A percentile compares a stretch with the other conserved stretches of the same genome.
Evolutionary conservation across 306 rosid genomes (phyloP).

Genomic region (Lupinus albus): DNA sequence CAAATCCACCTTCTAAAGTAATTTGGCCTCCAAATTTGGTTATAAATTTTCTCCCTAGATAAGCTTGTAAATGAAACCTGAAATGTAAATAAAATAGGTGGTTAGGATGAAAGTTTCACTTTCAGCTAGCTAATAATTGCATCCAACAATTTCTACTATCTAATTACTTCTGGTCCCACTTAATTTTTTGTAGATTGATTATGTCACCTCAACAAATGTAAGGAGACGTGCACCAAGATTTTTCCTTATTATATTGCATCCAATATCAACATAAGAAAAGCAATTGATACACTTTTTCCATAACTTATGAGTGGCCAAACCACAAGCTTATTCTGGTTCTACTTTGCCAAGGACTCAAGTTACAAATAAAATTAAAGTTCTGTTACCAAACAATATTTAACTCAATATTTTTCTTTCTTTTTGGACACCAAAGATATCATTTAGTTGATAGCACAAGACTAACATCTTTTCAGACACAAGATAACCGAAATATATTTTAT

Average conservation of each 20-base stretch:
- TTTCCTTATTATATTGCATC: constrained; percentile 25
- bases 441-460: too few relatives aligned
- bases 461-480: too few relatives aligned
- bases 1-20: constrained; percentile 31
- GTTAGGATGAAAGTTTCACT: constrained; percentile 2
- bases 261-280: neutral
- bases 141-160: neutral
- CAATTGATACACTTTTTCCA: constrained; percentile 7
- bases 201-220: neutral
- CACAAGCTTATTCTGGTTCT: neutral
- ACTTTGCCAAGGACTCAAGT: neutral
- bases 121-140: constrained; percentile 33
- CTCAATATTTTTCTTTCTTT: neutral
- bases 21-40: constrained; percentile 10
- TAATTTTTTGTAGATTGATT: neutral
- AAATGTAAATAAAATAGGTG: neutral
- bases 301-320: neutral
- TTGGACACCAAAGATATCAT: too few relatives aligned
- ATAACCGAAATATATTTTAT: too few relatives aligned
- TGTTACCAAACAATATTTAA: neutral
- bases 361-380: neutral
- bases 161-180: neutral
- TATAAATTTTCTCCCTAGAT: neutral
- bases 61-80: neutral
- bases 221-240: neutral